Base-by-base conservation (phyloP, 1,284 basidiomycete genomes). In the Schizophyllum amplum region DNA sequence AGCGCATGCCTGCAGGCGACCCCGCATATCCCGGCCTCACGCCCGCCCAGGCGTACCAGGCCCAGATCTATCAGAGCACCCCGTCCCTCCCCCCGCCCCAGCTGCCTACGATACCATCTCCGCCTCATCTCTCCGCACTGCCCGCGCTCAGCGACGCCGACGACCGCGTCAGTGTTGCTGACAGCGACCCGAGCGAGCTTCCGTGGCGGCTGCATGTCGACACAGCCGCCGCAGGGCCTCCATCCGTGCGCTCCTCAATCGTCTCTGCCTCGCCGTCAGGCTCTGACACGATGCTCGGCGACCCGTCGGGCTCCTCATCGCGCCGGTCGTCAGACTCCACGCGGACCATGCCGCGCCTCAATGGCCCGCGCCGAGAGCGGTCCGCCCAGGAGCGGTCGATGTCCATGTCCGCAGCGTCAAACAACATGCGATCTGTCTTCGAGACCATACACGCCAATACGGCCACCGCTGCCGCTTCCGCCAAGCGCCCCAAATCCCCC, bases 21-120 rank as follows among this genome's bases (percentile, higher is more conserved):
- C 27, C 27, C 13, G 27, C 27, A 5, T 33, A 33, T 33, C 27
- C 77, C 46, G 84, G 82, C 5, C 76, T 89, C 57, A 87, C 87
- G 5, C 82, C 86, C 51, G 86, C 87, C 11, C 89, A 91, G 69
- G 84, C 85, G 47, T 90, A 90, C 72, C 89, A 89, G 66, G 82
- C 82, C 5, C 86, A 90, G 67, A 77, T 88, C 47, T 84, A 85
- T 64, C 72, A 71, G 57, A 79, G 74, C 64, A 74, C 68, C 60
- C 69, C 72, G 57, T 57, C 63, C 13, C 62, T 57, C 42, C 59
- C 64, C 58, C 61, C 67, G 58, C 46, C 65, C 61, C 64, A 65
- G 57, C 65, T 33, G 6, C 27, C 27, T 5, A 5, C 63, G 50
- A 61, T 64, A 54, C 64, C 67, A 25, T 64, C 68, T 68, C 25